Evolutionary conservation across 2,329 filamentous ascomycete genomes (phyloP).

Genomic region (Alternaria arbusti): DNA sequence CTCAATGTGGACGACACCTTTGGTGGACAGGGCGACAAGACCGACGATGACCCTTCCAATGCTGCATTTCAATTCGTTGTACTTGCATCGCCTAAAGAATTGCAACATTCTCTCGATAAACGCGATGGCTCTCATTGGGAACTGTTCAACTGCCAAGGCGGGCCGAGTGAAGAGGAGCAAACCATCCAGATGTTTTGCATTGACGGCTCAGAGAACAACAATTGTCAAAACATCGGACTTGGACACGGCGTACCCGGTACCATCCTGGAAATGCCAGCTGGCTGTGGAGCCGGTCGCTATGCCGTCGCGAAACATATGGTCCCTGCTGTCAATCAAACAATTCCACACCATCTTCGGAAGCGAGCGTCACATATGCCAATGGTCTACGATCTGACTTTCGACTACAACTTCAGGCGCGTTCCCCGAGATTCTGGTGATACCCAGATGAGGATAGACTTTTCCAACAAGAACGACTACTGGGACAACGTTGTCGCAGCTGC

Average conservation of each 20-base stretch:
- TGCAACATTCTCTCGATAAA: constrained; percentile 48
- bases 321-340: no score
- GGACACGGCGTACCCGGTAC: constrained; percentile 49
- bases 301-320: constrained; percentile 47
- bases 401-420: constrained; percentile 15
- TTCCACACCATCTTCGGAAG: constrained; percentile 18
- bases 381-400: constrained; percentile 20
- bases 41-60: constrained; percentile 31
- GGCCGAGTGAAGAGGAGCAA: constrained; percentile 35
- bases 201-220: constrained; percentile 41
- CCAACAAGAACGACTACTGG: constrained; percentile 18
- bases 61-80: constrained; percentile 33
- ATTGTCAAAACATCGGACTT: constrained; percentile 49
- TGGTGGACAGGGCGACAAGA: constrained; percentile 5
- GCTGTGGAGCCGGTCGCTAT: constrained; percentile 51
- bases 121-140: constrained; percentile 57
- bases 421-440: constrained; percentile 9
- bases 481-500: constrained; percentile 20
- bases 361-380: not conserved
- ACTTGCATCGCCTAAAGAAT: constrained; percentile 40
- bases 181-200: constrained; percentile 51
- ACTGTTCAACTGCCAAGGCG: constrained; percentile 47
- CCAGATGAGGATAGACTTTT: constrained; percentile 19
- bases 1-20: constrained; percentile 24
- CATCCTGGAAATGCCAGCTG: constrained; percentile 51